Conservation (phyloP, 2,329 filamentous ascomycete species). For the Cercospora zeae-maydis region DNA sequence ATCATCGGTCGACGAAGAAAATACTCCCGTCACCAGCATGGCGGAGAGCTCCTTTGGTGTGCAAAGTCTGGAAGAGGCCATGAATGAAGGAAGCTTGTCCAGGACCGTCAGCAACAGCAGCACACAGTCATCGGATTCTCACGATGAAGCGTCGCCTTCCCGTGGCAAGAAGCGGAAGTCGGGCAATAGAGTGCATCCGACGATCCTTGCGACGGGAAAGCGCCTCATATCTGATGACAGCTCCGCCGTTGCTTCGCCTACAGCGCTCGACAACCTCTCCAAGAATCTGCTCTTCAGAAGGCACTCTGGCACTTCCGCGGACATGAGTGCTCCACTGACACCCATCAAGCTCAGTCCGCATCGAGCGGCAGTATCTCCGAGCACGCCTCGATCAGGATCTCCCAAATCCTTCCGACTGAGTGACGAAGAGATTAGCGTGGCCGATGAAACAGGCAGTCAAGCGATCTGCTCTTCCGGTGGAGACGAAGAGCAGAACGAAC, state of each 20-base stretch:
- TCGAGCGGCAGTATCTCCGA: conserved; percentile 51
- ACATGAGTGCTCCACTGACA: conserved; percentile 43
- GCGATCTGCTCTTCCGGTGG: conserved; percentile 52
- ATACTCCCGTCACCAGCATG: conserved; percentile 30
- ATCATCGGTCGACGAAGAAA: conserved; percentile 12
- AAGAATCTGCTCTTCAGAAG: conserved; percentile 27
- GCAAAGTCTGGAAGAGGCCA: conserved; percentile 54
- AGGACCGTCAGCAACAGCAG: conserved; percentile 28
- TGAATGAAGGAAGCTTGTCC: conserved; percentile 37
- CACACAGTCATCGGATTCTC: conserved; percentile 21
- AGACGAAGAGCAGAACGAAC: conserved; percentile 51
- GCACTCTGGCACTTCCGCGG: conserved; percentile 29
- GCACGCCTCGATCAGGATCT: conserved; percentile 58
- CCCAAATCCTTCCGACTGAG: conserved; percentile 57
- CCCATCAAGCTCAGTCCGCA: conserved; percentile 48
- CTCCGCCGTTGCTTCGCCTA: conserved; percentile 27
- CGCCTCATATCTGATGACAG: conserved; percentile 36
- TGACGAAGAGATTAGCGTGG: conserved; percentile 53
- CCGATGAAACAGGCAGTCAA: conserved; percentile 56
- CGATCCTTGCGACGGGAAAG: conserved; percentile 33
- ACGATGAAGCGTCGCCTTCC: conserved; percentile 18
- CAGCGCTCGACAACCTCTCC: conserved; percentile 25
- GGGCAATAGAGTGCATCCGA: conserved; percentile 38
- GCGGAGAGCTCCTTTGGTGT: conserved; percentile 54
- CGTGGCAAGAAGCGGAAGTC: conserved; percentile 31